A percentile compares a stretch with the other conserved stretches of the same genome.
phyloP scores from a whole-genome alignment of 108 stramenopile genomes.

The Cyclostephanos tholiformis region DNA sequence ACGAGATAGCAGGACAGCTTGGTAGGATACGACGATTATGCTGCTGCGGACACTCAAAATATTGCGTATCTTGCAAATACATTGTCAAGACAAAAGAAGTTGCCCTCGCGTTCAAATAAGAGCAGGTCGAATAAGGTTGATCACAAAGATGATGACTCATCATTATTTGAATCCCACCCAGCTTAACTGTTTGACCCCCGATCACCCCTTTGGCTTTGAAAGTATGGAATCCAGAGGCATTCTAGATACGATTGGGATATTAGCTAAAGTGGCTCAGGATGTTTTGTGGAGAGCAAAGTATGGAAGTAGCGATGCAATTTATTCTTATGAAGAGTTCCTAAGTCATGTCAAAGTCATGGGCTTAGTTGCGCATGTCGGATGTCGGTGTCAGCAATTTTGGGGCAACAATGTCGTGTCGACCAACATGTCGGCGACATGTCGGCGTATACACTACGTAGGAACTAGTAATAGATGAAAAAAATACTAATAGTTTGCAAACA shows the following conservation, averaged over 20 bases:
- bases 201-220: no score
- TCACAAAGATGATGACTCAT: no score
- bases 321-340: constrained; percentile 46
- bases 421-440: no score
- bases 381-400: no score
- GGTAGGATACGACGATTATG: neutral
- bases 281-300: constrained; percentile 55
- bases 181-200: neutral
- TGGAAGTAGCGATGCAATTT: constrained; percentile 38
- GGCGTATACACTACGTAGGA: no score
- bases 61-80: constrained; percentile 14
- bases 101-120: neutral
- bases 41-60: no score
- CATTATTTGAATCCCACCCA: neutral
- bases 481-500: no score
- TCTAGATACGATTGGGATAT: constrained; percentile 35
- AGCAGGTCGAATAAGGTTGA: no score
- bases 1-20: neutral
- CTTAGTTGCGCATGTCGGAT: no score
- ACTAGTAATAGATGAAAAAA: no score
- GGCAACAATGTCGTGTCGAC: no score
- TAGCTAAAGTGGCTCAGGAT: constrained; percentile 47
- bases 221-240: constrained; percentile 48
- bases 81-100: constrained; percentile 2
- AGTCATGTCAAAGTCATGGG: constrained; percentile 36